Evolutionary conservation across 257 asterid species (phyloP), one percentile per base, ranked within the genome.

Genomic region (Agastache rugosa): DNA sequence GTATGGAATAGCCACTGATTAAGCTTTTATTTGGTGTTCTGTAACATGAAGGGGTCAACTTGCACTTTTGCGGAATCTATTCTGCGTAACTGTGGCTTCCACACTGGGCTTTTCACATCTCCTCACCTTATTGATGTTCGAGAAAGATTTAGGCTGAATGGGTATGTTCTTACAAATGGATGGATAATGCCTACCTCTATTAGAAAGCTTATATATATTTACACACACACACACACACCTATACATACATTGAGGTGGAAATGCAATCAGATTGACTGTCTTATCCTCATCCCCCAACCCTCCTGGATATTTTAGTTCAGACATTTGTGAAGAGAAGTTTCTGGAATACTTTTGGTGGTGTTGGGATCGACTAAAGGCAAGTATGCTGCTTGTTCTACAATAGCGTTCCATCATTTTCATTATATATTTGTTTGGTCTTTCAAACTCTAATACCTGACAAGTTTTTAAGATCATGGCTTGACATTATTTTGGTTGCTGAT

Each of bases 71-170:
- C 93, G 11, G 97, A 95, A 78, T 90, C 96, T 69, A 95, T 95
- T 78, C 75, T 95, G 80, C 97, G 96, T 67, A 88, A 75, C 72
- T 95, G 98, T 78, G 98, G 99, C 72, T 90, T 90, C 72, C 92
- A 31, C 59, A 95, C 99, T 11, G 97, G 99, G 48, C 97, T 90
- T 80, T 95, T 90, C 90, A 92, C 98, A 47, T 92, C 99, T 53
- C 98, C 99, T 17, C 99, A 95, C 83, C 96, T 95, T 73, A 92
- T 95, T 81, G 99, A 95, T 79, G 84, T 95, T 79, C 92, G 99
- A 62, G 99, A 95, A 89, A 87, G 99, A 83, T 95, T 95, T 83
- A 85, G 87, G 45, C 67, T 92, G 84, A 85, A 95, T 67, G 98
- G 99, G 99, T 95, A 80, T 68, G 89, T 82, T 69, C 75, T 77